Base-by-base conservation (phyloP, 1,284 basidiomycete genomes). In the Caloboletus firmus region DNA sequence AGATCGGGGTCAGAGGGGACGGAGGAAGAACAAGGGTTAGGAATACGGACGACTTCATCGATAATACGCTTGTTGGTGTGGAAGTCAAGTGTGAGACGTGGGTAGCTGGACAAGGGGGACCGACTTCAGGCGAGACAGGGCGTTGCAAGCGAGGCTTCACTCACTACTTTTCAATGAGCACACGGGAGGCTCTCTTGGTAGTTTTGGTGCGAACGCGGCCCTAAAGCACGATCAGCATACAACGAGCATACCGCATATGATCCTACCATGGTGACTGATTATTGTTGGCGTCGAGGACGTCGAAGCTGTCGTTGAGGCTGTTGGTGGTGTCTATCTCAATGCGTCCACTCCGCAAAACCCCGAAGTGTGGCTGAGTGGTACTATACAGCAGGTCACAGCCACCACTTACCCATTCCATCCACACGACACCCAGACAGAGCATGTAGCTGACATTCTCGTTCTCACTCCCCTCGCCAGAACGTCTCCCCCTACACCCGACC, bases 151-250 rank as follows among this genome's bases (percentile, higher is more conserved):
- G 13, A 31, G 15, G 26, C 49, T 54, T 72, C 4, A 82, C 88
- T 76, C 75, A 95, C 93, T 98, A 99, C 85, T 98, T 98, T 87
- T 99, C 96, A 73, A 99, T 99, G 79, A 99, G 87, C 70, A 97
- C 94, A 66, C 96, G 91, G 67, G 95, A 96, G 73, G 96, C 96
- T 80, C 96, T 93, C 87, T 99, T 99, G 76, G 95, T 96, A 66
- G 96, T 99, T 84, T 99, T 99, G 71, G 96, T 99, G 74, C 96
- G 93, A 81, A 99, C 96, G 73, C 96, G 95, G 79, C 97, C 97
- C 96, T 98, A 46, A 5, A 18, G 39, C 32, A 42, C 10, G 20
- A 45, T 50, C 1, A 63, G 55, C 37, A 49, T 22, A 28, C 12
- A 5, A 13, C 35, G 28, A 26, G 36, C 9, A 32, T 2, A 36